These are phyloP conservation scores for Podospora comata DNA, from an alignment of 495 filamentous ascomycete species.

Conservation along the genomic window DNA sequence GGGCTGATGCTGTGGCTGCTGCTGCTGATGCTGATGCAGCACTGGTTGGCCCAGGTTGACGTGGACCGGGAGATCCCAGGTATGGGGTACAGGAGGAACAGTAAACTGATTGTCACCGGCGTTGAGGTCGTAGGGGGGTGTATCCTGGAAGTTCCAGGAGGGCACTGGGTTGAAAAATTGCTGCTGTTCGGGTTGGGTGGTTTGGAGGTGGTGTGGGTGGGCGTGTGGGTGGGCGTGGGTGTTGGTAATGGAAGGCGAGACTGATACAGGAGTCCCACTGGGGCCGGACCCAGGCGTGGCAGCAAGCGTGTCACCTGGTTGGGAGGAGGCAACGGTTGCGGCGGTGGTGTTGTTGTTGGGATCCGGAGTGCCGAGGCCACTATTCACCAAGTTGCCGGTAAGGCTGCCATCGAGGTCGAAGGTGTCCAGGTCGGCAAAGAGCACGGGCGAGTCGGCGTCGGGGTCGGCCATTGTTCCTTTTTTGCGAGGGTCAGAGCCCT, in stretches of 20 bases:
- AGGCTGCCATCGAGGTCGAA: conserved; percentile 20
- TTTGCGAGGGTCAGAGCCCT: conserved; percentile 8
- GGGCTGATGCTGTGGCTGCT: conserved; percentile 28
- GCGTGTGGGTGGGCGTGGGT: conserved; percentile 10
- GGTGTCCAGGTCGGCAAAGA: conserved; percentile 29
- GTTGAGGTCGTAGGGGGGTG: conserved; percentile 44
- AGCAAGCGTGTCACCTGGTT: conserved; percentile 11
- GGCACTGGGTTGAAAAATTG: conserved; percentile 32
- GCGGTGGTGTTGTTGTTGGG: conserved; percentile 18
- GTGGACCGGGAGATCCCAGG: conserved; percentile 32
- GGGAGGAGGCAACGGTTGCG: conserved; percentile 18
- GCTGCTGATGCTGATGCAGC: conserved; percentile 33
- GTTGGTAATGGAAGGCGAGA: conserved; percentile 32
- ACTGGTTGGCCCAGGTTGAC: conserved; percentile 24
- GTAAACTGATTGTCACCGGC: conserved; percentile 22
- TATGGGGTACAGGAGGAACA: conserved; percentile 21
- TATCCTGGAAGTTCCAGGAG: conserved; percentile 45
- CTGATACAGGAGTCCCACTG: conserved; percentile 8
- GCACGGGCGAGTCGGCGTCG: conserved; percentile 27
- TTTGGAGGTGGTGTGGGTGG: conserved; percentile 17
- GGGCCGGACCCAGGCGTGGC: conserved; percentile 24
- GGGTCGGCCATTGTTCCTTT: conserved; percentile 28
- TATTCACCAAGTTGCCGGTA: conserved; percentile 14
- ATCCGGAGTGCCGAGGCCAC: conserved; percentile 21
- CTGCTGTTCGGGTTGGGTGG: conserved; percentile 29